Percentiles rank a stretch among this genome's conserved stretches.
These are phyloP conservation scores for Beauveria caledonica DNA, from an alignment of 2,329 filamentous ascomycete species.

Conservation along the genomic window DNA sequence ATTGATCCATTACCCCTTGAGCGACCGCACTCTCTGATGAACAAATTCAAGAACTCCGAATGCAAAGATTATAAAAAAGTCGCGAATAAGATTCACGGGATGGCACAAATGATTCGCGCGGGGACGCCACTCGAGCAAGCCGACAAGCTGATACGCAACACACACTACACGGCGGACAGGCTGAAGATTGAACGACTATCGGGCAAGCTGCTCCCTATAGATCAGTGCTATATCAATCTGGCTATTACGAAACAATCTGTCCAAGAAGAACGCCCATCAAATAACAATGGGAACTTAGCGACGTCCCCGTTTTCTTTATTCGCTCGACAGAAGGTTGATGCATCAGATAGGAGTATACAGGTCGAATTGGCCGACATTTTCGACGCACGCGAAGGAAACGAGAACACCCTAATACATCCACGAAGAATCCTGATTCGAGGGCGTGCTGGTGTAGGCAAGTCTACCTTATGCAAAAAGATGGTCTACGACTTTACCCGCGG, in stretches of 20 bases:
- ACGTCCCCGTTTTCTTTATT: background rate
- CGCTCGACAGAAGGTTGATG: background rate
- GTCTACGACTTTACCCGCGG: constrained; percentile 24
- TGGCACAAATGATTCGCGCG: background rate
- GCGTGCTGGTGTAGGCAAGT: constrained; percentile 31
- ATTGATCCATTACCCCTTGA: background rate
- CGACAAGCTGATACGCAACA: constrained; percentile 18
- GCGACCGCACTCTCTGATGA: background rate
- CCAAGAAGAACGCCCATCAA: constrained; percentile 10
- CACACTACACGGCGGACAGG: constrained; percentile 16
- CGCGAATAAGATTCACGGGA: background rate
- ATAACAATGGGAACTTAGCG: background rate
- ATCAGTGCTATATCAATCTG: constrained; percentile 33
- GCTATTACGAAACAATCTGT: constrained; percentile 22
- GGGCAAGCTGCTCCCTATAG: constrained; percentile 23
- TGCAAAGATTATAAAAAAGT: background rate
- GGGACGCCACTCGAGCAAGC: constrained; percentile 10
- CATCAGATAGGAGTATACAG: too few species aligned
- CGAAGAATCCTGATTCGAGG: constrained; percentile 28
- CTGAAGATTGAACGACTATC: constrained; percentile 28
- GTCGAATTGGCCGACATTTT: background rate
- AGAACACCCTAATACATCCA: background rate
- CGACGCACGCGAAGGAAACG: background rate
- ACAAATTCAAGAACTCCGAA: background rate
- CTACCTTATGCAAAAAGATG: constrained; percentile 34